These are phyloP conservation scores for Cenchrus purpureus DNA, from an alignment of 176 grass and related monocot species.

Conservation along the genomic window DNA sequence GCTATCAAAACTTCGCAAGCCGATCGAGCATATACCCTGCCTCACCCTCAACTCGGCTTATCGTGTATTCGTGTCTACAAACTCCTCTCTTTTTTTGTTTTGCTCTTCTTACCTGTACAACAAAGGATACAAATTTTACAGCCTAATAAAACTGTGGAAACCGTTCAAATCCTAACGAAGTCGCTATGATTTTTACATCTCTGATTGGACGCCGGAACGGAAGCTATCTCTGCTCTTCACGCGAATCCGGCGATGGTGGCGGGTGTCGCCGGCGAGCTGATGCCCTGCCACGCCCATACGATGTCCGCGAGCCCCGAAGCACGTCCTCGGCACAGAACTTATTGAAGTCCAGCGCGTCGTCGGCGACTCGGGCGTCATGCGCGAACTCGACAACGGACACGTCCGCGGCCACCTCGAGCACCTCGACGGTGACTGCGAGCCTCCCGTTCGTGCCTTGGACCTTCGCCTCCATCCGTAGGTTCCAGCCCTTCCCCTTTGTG, in stretches of 20 bases:
- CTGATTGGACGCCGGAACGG: no score
- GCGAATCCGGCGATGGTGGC: conserved; percentile 25
- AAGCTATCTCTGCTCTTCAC: no score
- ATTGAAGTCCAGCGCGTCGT: conserved; percentile 73
- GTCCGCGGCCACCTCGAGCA: conserved; percentile 69
- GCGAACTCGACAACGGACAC: conserved; percentile 76
- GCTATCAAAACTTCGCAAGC: no score
- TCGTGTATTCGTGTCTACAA: no score
- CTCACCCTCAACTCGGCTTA: no score
- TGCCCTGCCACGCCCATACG: conserved; percentile 95
- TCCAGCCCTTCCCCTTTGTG: conserved; percentile 58
- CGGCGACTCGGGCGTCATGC: conserved; percentile 73
- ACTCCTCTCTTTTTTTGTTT: no score
- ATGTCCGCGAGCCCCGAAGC: conserved; percentile 63
- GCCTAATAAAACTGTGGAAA: no score
- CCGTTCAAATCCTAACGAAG: no score
- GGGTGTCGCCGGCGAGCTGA: neutral
- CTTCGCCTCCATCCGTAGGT: conserved; percentile 60
- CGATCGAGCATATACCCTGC: no score
- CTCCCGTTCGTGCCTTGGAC: conserved; percentile 42
- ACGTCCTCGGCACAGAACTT: conserved; percentile 80
- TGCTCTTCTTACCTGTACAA: no score
- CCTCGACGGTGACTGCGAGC: conserved; percentile 65
- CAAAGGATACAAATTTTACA: no score
- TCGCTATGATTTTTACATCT: no score